phyloP scores from a whole-genome alignment of 768 basidiomycete genomes.

The Termitomyces sp. region DNA sequence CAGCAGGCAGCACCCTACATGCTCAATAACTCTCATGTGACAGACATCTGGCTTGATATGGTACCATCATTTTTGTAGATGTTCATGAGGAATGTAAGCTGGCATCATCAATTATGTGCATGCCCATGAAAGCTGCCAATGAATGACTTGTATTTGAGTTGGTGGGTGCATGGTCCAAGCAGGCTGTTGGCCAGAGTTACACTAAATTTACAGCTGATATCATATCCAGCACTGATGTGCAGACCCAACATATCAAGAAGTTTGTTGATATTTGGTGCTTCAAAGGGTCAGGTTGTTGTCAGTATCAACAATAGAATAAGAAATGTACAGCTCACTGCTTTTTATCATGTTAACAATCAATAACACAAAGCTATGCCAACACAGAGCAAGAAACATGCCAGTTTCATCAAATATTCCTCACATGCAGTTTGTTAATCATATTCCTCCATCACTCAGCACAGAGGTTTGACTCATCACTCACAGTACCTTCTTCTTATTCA shows the following conservation, averaged over 20 bases:
- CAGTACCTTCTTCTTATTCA: background rate
- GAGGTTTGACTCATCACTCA: background rate
- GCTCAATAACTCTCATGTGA: no score
- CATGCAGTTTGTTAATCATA: background rate
- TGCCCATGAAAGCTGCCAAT: slow-evolving; percentile 25
- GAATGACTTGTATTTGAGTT: slow-evolving; percentile 3
- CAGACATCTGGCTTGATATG: no score
- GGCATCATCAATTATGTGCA: slow-evolving; percentile 26
- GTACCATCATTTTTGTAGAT: no score
- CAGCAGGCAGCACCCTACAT: no score
- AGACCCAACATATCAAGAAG: slow-evolving; percentile 18
- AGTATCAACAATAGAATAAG: background rate
- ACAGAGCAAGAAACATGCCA: slow-evolving; percentile 20
- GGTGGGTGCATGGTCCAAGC: slow-evolving; percentile 11
- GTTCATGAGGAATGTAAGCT: slow-evolving; percentile 18
- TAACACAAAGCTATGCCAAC: slow-evolving; percentile 24
- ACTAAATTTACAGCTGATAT: slow-evolving; percentile 25
- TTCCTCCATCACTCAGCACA: background rate
- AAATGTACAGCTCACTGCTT: slow-evolving; percentile 17
- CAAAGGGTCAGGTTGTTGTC: background rate
- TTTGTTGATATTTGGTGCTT: slow-evolving; percentile 23
- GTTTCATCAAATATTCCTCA: background rate
- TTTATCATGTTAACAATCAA: slow-evolving; percentile 22
- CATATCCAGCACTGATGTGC: slow-evolving; percentile 20
- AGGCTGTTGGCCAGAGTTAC: slow-evolving; percentile 18